Evolutionary conservation across 2,329 filamentous ascomycete species (phyloP), one percentile per base, ranked within the genome.

Genomic region (Hypomyces rosellus): DNA sequence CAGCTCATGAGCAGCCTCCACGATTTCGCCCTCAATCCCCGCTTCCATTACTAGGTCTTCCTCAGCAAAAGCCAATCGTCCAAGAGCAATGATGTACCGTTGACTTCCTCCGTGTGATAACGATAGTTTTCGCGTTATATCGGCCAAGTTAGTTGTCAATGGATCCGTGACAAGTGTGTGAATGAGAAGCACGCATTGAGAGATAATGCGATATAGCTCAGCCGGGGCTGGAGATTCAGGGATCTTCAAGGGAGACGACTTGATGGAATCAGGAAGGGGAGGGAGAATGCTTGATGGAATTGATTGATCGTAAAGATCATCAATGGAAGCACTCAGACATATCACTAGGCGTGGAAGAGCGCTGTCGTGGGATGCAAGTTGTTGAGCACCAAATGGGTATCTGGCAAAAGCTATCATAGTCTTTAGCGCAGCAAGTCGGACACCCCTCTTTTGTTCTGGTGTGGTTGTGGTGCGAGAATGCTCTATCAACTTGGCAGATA

Each of bases 71-170:
- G 88, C 89, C n/a, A 97, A 71, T 39, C 92, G 73, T 0, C 89
- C 90, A 41, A 99, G 72, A 2, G 83, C 82, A 9, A 96, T 80
- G 1, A 95, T 73, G 61, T 95, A 92, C 47, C 90, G 89, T 61
- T 96, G 89, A 46, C 82, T 80, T 0, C 85, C 88, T 3, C 89
- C 88, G 5, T 81, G 76, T 0, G 88, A 80, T 8, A 79, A 78
- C 0, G 78, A 75, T 5, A 96, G 73, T 65, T 92, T 95, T 45
- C 80, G 76, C 45, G 82, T 78, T 55, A 95, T 80, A 57, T 92
- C 80, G 16, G 71, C 71, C 5, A 68, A 55, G 42, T 72, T 64
- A 1, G 73, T 67, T 2, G 74, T 78, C 11, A 63, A 55, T 0
- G 73, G 69, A 40, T 75, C 69, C 2, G 74, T 82, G 25, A 79